Base-by-base conservation (phyloP, 805 yeast genomes). In the Ogataea sp. region DNA sequence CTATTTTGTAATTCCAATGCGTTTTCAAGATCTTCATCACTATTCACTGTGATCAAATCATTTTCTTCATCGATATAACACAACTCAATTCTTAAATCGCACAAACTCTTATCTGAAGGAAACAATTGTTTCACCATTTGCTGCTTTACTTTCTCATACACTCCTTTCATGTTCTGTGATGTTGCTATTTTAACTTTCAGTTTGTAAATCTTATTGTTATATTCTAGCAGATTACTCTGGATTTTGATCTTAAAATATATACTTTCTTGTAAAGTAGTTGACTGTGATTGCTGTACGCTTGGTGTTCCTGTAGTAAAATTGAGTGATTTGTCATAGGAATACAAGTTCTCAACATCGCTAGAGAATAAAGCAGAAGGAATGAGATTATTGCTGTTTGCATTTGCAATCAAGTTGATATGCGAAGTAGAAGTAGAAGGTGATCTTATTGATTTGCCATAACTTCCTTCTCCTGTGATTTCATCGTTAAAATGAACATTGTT, bases 41-140 rank as follows among this genome's bases (percentile, higher is more conserved):
- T 59, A 8, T 50, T 56, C 10, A 68, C 50, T 2, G 55, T 37
- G 5, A 65, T 51, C 39, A 56, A 37, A 42, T 67, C 70, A 2
- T 54, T 56, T 21, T 64, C 71, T 25, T 62, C 64, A 38, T 68
- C 71, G 14, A 55, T 46, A 40, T 65, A 68, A 25, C 64, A 56
- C 10, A 67, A 38, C 17, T 62, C 62, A 39, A 21, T 32, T 11
- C 15, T 32, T 11, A 32, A 20, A 14, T 20, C 21, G 4, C 17
- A 3, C 5, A 5, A 5, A 20, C 3, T 4, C n/a, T 32, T n/a
- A 14, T 20, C 21, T 21, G 27, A 20, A 23, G 21, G 8, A 20
- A 8, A 6, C 6, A 21, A n/a, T n/a, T 32, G 20, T 20, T 32
- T 21, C 11, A 15, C n/a, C 3, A 20, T 20, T 21, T 32, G 17